Percentiles rank a stretch among this genome's conserved stretches.
These are phyloP conservation scores for Tolypocladium guangdongense DNA, from an alignment of 2,329 filamentous ascomycete genomes.

Conservation along the genomic window DNA sequence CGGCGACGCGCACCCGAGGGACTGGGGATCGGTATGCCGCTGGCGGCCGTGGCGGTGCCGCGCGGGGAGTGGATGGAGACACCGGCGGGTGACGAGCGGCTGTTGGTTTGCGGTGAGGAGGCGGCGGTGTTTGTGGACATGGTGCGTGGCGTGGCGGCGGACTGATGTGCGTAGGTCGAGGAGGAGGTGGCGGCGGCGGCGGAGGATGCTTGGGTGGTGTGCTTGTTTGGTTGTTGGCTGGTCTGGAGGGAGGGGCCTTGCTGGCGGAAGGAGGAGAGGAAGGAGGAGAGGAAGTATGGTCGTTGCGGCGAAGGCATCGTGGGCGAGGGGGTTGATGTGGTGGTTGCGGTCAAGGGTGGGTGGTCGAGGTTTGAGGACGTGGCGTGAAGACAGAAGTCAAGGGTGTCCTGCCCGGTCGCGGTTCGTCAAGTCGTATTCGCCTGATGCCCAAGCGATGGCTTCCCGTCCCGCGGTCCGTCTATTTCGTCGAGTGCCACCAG, in stretches of 20 bases:
- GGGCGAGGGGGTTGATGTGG: background rate
- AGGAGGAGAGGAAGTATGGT: constrained; percentile 45
- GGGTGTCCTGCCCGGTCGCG: background rate
- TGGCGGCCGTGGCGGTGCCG: constrained; percentile 8
- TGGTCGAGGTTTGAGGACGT: background rate
- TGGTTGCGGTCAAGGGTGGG: background rate
- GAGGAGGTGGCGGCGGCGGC: constrained; percentile 16
- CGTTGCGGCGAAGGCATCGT: constrained; percentile 42
- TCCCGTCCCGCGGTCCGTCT: background rate
- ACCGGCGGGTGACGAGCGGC: constrained; percentile 14
- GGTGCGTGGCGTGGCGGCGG: constrained; percentile 10
- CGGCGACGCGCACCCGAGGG: constrained; percentile 35
- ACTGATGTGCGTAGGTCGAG: constrained; percentile 10
- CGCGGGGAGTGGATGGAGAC: constrained; percentile 19
- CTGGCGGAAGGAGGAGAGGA: constrained; percentile 44
- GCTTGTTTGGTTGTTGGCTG: constrained; percentile 24
- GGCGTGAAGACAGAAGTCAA: background rate
- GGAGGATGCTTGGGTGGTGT: constrained; percentile 16
- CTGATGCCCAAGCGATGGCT: background rate
- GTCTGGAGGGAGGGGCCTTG: constrained; percentile 26
- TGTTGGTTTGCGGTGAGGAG: constrained; percentile 11
- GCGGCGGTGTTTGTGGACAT: constrained; percentile 10
- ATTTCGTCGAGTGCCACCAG: background rate
- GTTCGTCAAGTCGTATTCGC: background rate
- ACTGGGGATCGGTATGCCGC: constrained; percentile 27